A percentile compares a stretch with the other conserved stretches of the same genome.
Evolutionary conservation across 352 stramenopile genomes (phyloP).

Genomic region (Thraustotheca clavata): DNA sequence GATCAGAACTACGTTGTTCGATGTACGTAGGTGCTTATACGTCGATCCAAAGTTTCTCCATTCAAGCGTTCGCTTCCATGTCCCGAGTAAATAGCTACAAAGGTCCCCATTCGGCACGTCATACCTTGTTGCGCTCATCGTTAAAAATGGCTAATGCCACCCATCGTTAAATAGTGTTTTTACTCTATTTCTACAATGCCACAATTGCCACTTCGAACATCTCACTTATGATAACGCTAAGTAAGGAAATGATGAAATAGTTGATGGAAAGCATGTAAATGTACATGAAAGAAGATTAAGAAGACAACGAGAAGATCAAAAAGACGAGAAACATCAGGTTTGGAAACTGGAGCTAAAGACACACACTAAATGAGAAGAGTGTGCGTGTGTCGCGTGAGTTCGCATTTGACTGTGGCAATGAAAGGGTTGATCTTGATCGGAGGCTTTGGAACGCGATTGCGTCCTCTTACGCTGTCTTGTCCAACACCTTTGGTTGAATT

Average conservation of each 20-base stretch:
- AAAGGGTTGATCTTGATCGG: slow-evolving; percentile 88
- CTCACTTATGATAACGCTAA: too few species aligned
- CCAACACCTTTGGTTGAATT: slow-evolving; percentile 88
- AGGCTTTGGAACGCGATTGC: slow-evolving; percentile 84
- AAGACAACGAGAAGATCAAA: too few species aligned
- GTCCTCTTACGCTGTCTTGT: slow-evolving; percentile 83
- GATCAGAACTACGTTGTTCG: slow-evolving; percentile 76
- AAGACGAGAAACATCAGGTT: too few species aligned
- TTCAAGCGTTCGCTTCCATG: slow-evolving; percentile 78
- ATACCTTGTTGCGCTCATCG: slow-evolving; percentile 32
- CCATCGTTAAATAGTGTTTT: too few species aligned
- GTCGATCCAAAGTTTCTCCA: slow-evolving; percentile 65
- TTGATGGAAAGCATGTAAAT: too few species aligned
- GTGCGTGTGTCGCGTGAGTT: slow-evolving; percentile 47
- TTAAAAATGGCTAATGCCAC: too few species aligned
- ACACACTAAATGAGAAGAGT: too few species aligned
- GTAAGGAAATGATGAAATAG: too few species aligned
- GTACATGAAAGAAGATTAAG: too few species aligned
- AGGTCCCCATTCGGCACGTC: slow-evolving; percentile 60
- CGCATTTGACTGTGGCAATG: slow-evolving; percentile 36
- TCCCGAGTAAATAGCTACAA: slow-evolving; percentile 56
- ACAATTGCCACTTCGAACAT: too few species aligned
- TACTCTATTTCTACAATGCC: too few species aligned
- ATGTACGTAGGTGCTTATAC: slow-evolving; percentile 71
- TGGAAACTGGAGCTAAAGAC: too few species aligned